Evolutionary conservation across 2,329 filamentous ascomycete genomes (phyloP).

Genomic region (Purpureocillium takamizusanense): DNA sequence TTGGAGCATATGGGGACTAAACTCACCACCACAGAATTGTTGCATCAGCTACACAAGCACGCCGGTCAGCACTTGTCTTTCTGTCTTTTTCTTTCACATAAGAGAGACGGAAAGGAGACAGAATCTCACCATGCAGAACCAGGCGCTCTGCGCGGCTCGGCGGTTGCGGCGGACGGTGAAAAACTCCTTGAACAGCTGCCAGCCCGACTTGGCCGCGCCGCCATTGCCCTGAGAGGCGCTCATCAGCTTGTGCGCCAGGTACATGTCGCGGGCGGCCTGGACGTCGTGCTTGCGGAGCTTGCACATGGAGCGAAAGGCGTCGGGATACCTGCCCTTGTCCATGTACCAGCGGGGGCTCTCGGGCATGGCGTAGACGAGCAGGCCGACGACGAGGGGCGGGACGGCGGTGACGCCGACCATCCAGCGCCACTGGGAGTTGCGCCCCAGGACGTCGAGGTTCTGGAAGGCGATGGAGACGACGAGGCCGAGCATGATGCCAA

Average conservation of each 20-base stretch:
- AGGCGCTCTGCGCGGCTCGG: constrained; percentile 24
- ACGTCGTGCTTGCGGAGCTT: constrained; percentile 44
- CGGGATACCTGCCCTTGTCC: constrained; percentile 35
- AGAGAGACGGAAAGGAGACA: neutral
- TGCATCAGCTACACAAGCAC: constrained; percentile 3
- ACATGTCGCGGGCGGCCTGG: constrained; percentile 50
- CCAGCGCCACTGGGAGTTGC: constrained; percentile 41
- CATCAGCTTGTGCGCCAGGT: constrained; percentile 30
- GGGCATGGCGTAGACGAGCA: constrained; percentile 54
- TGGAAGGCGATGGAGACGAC: constrained; percentile 22
- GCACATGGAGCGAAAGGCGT: constrained; percentile 44
- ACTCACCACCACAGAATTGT: constrained; percentile 4
- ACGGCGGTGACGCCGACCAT: constrained; percentile 52
- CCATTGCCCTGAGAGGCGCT: constrained; percentile 11
- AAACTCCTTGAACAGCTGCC: constrained; percentile 30
- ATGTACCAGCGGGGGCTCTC: constrained; percentile 47
- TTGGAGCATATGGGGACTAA: too few relatives aligned
- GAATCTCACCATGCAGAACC: constrained; percentile 23
- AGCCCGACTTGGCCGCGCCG: constrained; percentile 23
- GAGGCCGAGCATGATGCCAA: constrained; percentile 35
- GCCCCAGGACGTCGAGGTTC: constrained; percentile 21
- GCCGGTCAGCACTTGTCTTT: neutral
- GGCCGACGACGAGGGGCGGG: constrained; percentile 39
- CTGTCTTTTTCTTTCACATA: neutral
- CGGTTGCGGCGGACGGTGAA: constrained; percentile 26